phyloP scores from a whole-genome alignment of 2,329 filamentous ascomycete species.

The Macrophomina phaseolina region DNA sequence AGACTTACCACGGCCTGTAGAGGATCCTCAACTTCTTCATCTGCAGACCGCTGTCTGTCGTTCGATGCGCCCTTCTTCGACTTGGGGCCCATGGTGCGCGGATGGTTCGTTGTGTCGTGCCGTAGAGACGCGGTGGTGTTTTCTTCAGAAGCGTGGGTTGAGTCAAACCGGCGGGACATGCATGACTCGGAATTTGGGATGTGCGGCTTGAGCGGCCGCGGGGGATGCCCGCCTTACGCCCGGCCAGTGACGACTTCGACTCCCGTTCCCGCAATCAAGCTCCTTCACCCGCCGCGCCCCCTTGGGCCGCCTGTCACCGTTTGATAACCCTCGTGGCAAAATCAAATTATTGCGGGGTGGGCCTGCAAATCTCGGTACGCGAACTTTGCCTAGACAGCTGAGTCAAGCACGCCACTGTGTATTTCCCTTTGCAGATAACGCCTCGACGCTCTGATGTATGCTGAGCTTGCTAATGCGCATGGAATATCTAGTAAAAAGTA shows the following conservation, averaged over 20 bases:
- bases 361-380: too few species aligned
- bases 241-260: neutral
- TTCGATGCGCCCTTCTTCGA: constrained; percentile 47
- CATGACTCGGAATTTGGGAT: constrained; percentile 23
- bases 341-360: neutral
- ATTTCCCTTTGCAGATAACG: too few species aligned
- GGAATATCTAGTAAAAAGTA: too few species aligned
- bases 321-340: neutral
- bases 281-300: neutral
- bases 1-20: constrained; percentile 66
- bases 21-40: constrained; percentile 66
- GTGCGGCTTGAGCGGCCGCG: constrained; percentile 15
- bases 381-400: too few species aligned
- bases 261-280: neutral
- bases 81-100: constrained; percentile 54
- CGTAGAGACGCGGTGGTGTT: constrained; percentile 11
- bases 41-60: constrained; percentile 43
- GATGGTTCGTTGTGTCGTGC: neutral
- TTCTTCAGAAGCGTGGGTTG: constrained; percentile 13
- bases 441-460: too few species aligned
- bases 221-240: neutral
- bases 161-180: constrained; percentile 21
- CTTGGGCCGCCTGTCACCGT: neutral
- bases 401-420: too few species aligned
- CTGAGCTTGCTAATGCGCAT: too few species aligned